Base-by-base conservation (phyloP, 1,139 yeast genomes). In the Debaryomyces subglobosus region DNA sequence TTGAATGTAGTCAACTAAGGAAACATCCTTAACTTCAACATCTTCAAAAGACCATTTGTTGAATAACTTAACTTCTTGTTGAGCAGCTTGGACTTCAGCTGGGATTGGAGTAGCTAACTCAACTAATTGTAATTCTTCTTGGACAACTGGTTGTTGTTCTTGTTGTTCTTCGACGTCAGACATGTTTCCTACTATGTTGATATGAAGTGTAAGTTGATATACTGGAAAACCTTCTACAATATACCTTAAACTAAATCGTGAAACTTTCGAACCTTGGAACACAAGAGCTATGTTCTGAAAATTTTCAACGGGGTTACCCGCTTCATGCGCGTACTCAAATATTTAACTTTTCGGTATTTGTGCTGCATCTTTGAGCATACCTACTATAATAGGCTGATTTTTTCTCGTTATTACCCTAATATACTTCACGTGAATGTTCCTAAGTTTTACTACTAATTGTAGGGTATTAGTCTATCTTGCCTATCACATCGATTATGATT, bases 11-110 rank as follows among this genome's bases (percentile, higher is more conserved):
- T 94, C 99, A 71, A 94, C 94, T 76, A 95, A 85, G 61, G 99
- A 94, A 72, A 95, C 88, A 77, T 95, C 99, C 86, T 90, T 91
- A 69, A 95, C 89, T 78, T 92, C 96, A 70, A 95, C 94, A 59
- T 89, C 98, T 78, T 91, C 96, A 73, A 89, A 94, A 64, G 97
- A 86, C 99, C 99, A 94, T 81, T 92, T 94, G 96, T 94, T 94
- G 95, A 94, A 94, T 73, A 94, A 87, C 82, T 91, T 94, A 78
- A 95, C 87, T 82, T 90, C 96, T 72, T 85, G 86, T 74, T 92
- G 92, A 77, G 96, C 97, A 75, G 87, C 90, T 81, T 90, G 96
- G 69, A 95, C 90, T 52, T 90, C 97, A 77, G 89, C 90, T 79
- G 99, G 98, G 75, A 94, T 91, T 69, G 92, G 81, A 65, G 97